A percentile compares a stretch with the other conserved stretches of the same genome.
These are phyloP conservation scores for Pleurotus ostreatus DNA, from an alignment of 768 basidiomycete genomes.

Conservation along the genomic window DNA sequence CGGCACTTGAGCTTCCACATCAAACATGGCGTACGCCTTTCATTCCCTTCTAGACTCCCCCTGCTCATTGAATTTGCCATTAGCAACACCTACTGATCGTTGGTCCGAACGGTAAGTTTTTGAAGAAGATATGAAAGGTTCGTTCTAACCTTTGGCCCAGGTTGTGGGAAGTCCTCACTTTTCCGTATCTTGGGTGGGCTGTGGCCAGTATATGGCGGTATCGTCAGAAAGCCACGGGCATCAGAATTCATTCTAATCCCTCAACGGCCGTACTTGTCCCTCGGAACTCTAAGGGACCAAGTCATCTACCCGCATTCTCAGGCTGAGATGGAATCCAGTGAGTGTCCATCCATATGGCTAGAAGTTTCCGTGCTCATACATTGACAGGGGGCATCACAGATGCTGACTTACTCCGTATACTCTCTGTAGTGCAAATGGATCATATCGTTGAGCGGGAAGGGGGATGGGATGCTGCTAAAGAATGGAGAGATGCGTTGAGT, in stretches of 20 bases:
- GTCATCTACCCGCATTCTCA: slow-evolving; percentile 92
- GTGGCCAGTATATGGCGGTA: slow-evolving; percentile 85
- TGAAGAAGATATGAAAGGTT: background rate
- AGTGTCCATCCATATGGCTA: slow-evolving; percentile 8
- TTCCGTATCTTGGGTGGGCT: slow-evolving; percentile 96
- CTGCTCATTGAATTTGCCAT: slow-evolving; percentile 9
- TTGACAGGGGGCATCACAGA: slow-evolving; percentile 67
- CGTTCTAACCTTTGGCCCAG: slow-evolving; percentile 26
- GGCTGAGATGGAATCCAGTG: slow-evolving; percentile 74
- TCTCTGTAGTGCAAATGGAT: slow-evolving; percentile 81
- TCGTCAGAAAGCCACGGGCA: slow-evolving; percentile 85
- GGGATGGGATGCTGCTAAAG: slow-evolving; percentile 87
- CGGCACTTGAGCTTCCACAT: slow-evolving; percentile 84
- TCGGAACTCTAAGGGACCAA: slow-evolving; percentile 93
- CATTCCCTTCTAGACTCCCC: slow-evolving; percentile 1
- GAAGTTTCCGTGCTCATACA: background rate
- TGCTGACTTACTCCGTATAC: slow-evolving; percentile 62
- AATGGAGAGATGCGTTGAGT: slow-evolving; percentile 91
- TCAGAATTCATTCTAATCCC: slow-evolving; percentile 92
- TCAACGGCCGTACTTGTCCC: slow-evolving; percentile 91
- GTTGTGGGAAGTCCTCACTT: slow-evolving; percentile 85
- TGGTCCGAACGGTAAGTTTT: slow-evolving; percentile 77
- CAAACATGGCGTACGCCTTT: slow-evolving; percentile 66
- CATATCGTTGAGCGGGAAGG: slow-evolving; percentile 89
- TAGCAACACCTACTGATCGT: slow-evolving; percentile 91